phyloP scores from a whole-genome alignment of 164 flowering plant species.

The Liquidambar formosana region DNA sequence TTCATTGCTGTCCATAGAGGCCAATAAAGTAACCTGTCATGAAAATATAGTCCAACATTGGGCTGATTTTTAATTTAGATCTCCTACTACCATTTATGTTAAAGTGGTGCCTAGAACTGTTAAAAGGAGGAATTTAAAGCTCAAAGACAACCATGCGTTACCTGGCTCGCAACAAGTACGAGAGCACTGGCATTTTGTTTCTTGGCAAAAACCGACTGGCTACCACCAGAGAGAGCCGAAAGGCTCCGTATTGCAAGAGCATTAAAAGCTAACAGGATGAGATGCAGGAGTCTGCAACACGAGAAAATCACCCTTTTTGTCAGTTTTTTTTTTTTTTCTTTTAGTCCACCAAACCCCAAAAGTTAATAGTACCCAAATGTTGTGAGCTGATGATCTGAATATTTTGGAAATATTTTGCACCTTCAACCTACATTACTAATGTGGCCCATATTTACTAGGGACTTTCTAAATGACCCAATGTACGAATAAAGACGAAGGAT shows the following conservation, averaged over 20 bases:
- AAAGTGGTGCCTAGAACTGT: background rate
- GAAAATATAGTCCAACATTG: background rate
- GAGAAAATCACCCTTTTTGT: slow-evolving; percentile 1
- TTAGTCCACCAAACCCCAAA: background rate
- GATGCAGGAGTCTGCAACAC: slow-evolving; percentile 69
- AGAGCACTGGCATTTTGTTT: slow-evolving; percentile 71
- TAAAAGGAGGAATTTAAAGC: background rate
- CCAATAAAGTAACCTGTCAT: background rate
- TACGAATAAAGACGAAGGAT: no score
- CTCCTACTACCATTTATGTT: background rate
- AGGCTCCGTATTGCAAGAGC: slow-evolving; percentile 41
- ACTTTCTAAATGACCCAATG: no score
- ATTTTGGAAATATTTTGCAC: background rate
- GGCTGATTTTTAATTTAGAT: background rate
- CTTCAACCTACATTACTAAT: no score
- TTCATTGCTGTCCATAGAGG: background rate
- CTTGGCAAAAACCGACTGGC: slow-evolving; percentile 52
- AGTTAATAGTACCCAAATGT: background rate
- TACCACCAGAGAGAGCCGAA: slow-evolving; percentile 54
- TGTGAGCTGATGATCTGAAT: background rate
- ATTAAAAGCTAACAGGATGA: slow-evolving; percentile 66
- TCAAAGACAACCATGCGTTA: slow-evolving; percentile 14
- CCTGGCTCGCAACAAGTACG: slow-evolving; percentile 90
- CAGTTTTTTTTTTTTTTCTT: background rate
- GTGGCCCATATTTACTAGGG: no score